A percentile compares a stretch with the other conserved stretches of the same genome.
Evolutionary conservation across 1,284 basidiomycete genomes (phyloP).

Genomic region (Rhodotorula sp.): DNA sequence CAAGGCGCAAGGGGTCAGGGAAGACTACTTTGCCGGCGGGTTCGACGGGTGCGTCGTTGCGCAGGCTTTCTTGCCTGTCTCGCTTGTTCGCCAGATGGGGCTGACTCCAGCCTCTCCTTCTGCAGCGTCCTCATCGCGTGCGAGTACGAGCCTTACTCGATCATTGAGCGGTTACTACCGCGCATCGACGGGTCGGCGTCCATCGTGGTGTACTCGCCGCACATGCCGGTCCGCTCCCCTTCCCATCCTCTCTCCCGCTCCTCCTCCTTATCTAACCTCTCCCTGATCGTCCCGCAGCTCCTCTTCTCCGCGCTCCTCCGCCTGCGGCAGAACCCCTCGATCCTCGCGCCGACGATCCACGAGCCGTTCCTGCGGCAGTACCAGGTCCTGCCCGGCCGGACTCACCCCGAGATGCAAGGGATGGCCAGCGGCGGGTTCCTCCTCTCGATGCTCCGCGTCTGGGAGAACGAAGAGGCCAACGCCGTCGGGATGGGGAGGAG

Average conservation of each 20-base stretch:
- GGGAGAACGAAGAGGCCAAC: constrained; percentile 42
- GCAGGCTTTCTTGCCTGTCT: neutral
- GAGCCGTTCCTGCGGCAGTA: constrained; percentile 90
- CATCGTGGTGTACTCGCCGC: constrained; percentile 63
- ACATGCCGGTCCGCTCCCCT: constrained; percentile 16
- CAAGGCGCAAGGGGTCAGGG: constrained; percentile 64
- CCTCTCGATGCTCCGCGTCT: constrained; percentile 57
- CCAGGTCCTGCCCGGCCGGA: constrained; percentile 92
- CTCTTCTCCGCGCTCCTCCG: constrained; percentile 75
- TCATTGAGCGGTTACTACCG: constrained; percentile 71
- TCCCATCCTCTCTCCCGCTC: neutral
- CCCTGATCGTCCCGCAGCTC: constrained; percentile 50
- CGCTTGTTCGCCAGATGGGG: neutral
- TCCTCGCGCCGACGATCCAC: constrained; percentile 75
- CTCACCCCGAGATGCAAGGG: constrained; percentile 92
- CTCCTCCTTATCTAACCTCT: neutral
- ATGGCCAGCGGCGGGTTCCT: constrained; percentile 87
- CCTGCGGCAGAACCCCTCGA: constrained; percentile 67
- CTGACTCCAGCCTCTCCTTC: neutral
- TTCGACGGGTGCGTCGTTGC: constrained; percentile 72
- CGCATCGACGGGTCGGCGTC: constrained; percentile 82
- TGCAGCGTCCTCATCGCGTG: constrained; percentile 76
- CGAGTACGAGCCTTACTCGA: constrained; percentile 81
- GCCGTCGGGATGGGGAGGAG: neutral
- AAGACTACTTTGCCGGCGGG: constrained; percentile 81